These are phyloP conservation scores for Pyrrhoderma noxium DNA, from an alignment of 1,284 basidiomycete species.

Conservation along the genomic window DNA sequence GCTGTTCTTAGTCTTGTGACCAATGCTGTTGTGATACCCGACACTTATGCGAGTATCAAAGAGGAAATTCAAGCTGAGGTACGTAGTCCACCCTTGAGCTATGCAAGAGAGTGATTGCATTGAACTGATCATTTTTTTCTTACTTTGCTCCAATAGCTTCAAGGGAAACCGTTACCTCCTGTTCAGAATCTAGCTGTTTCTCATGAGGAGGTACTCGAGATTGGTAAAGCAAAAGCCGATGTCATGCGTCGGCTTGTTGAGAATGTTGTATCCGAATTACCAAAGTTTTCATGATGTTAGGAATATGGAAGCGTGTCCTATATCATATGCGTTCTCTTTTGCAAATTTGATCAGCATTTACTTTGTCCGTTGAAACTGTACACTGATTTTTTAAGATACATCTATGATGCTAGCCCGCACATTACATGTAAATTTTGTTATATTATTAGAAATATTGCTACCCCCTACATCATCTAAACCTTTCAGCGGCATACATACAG, in stretches of 20 bases:
- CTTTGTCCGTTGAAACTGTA: too few species aligned
- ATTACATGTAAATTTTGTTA: too few species aligned
- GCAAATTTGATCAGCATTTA: too few species aligned
- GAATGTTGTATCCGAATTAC: constrained; percentile 36
- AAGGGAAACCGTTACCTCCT: constrained; percentile 42
- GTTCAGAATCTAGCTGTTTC: constrained; percentile 52
- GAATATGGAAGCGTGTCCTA: neutral
- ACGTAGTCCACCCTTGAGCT: constrained; percentile 19
- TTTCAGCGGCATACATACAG: too few species aligned
- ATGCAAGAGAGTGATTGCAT: constrained; percentile 2
- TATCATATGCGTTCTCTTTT: too few species aligned
- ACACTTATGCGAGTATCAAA: constrained; percentile 59
- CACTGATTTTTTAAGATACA: too few species aligned
- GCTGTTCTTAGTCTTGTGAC: constrained; percentile 77
- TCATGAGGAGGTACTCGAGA: constrained; percentile 75
- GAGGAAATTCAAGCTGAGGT: constrained; percentile 73
- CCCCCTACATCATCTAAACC: too few species aligned
- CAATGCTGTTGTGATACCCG: constrained; percentile 73
- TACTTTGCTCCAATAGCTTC: constrained; percentile 37
- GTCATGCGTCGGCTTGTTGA: constrained; percentile 64
- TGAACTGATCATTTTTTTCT: constrained; percentile 9
- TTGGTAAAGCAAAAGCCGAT: constrained; percentile 63
- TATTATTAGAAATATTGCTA: neutral
- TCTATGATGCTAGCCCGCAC: too few species aligned
- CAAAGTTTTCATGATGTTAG: neutral